Evolutionary conservation across 2,329 filamentous ascomycete species (phyloP).

Genomic region (Chaetomiaceae sp.): DNA sequence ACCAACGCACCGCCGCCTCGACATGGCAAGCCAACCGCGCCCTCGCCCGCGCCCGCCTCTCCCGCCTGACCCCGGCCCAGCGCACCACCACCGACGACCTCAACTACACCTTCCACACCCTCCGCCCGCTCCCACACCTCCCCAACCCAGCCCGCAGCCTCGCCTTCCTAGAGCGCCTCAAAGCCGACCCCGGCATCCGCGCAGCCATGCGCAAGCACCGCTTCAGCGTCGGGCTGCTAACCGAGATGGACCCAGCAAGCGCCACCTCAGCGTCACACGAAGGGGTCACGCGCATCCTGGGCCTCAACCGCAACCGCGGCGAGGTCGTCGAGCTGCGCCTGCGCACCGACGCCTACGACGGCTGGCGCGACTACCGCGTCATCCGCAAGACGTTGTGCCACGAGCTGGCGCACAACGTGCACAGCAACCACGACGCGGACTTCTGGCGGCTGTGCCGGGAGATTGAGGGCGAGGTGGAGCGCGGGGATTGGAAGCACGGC

Average conservation of each 20-base stretch:
- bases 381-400: constrained; percentile 92
- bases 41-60: constrained; percentile 25
- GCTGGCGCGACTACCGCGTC: constrained; percentile 86
- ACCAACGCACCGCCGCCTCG: constrained; percentile 12
- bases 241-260: constrained; percentile 88
- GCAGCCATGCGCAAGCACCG: constrained; percentile 77
- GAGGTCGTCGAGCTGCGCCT: constrained; percentile 87
- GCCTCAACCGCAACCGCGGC: constrained; percentile 80
- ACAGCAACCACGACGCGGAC: constrained; percentile 72
- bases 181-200: constrained; percentile 79
- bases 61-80: constrained; percentile 16
- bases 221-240: constrained; percentile 79
- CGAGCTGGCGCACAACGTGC: constrained; percentile 90
- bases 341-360: constrained; percentile 90
- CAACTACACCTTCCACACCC: constrained; percentile 74
- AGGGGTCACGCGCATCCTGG: constrained; percentile 68
- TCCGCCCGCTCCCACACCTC: constrained; percentile 72
- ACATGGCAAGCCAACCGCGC: constrained; percentile 14
- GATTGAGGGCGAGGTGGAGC: constrained; percentile 82
- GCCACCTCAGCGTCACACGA: constrained; percentile 71
- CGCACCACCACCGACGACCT: constrained; percentile 42
- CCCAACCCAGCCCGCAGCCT: constrained; percentile 68
- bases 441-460: constrained; percentile 88
- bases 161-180: constrained; percentile 68
- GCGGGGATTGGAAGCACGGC: constrained; percentile 69